phyloP scores from a whole-genome alignment of 2,329 filamentous ascomycete genomes.

The Aspergillus texensis region DNA sequence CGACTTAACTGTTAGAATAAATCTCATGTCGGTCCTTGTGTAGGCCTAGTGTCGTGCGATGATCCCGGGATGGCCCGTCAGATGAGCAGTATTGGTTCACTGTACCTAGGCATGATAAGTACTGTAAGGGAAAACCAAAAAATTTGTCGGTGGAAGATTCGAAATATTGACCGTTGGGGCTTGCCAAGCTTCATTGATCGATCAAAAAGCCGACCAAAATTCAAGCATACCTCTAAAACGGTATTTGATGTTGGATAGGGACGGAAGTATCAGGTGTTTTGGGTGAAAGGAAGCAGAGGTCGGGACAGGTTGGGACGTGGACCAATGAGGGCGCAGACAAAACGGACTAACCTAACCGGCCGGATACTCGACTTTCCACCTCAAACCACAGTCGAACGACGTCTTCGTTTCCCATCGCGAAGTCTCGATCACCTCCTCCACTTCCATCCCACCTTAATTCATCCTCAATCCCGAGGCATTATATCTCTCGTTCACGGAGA shows the following conservation, averaged over 20 bases:
- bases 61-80: not conserved
- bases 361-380: conserved; percentile 44
- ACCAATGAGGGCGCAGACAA: conserved; percentile 39
- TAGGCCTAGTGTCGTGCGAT: not conserved
- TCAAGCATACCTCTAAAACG: too few relatives aligned
- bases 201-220: not conserved
- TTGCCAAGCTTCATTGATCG: not conserved
- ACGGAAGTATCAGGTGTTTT: conserved; percentile 10
- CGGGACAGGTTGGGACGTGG: conserved; percentile 22
- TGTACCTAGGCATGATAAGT: too few relatives aligned
- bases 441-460: conserved; percentile 27
- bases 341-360: conserved; percentile 37
- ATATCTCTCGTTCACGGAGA: conserved; percentile 22
- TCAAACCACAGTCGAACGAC: conserved; percentile 41
- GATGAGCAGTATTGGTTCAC: not conserved
- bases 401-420: conserved; percentile 35
- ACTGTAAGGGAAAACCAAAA: not conserved
- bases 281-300: conserved; percentile 11
- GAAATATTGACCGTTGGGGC: not conserved
- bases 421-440: conserved; percentile 33
- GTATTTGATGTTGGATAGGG: conserved; percentile 24
- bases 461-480: conserved; percentile 30
- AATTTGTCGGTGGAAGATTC: not conserved
- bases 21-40: not conserved
- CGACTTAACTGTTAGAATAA: conserved; percentile 12